A percentile compares a stretch with the other conserved stretches of the same genome.
These are phyloP conservation scores for Telfairia occidentalis DNA, from an alignment of 331 rosid genomes.

Conservation along the genomic window DNA sequence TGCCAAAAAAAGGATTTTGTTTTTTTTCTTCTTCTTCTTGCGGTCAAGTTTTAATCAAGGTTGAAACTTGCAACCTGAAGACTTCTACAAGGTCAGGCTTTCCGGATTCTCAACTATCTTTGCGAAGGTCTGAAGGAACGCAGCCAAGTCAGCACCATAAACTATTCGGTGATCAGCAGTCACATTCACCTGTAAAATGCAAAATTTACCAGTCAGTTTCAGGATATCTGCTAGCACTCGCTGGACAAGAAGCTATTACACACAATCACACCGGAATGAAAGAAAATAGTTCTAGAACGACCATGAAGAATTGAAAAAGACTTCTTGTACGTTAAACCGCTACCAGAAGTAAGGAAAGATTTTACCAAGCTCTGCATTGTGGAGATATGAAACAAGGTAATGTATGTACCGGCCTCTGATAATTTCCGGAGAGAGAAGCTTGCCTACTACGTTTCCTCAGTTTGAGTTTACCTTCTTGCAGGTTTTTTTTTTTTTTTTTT, in stretches of 20 bases:
- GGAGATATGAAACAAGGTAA: not conserved
- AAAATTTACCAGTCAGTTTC: slow-evolving; percentile 13
- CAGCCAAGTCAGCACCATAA: slow-evolving; percentile 91
- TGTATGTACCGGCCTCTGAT: not conserved
- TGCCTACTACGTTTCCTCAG: not conserved
- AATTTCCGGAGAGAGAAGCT: not conserved
- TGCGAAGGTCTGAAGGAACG: slow-evolving; percentile 73
- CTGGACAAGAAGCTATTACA: not conserved
- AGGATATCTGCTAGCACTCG: not conserved
- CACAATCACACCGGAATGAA: not conserved
- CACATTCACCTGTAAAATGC: slow-evolving; percentile 72
- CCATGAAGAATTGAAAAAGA: not conserved
- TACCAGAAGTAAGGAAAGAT: not conserved
- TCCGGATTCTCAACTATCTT: slow-evolving; percentile 76
- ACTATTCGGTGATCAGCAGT: slow-evolving; percentile 88
- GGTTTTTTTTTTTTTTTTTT: too few species aligned
- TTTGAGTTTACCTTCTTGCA: too few species aligned
- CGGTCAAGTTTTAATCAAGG: not conserved
- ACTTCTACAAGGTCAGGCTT: slow-evolving; percentile 64
- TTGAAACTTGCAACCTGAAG: slow-evolving; percentile 15
- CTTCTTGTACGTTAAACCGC: not conserved
- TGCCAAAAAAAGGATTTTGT: not conserved
- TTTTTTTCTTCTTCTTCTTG: not conserved
- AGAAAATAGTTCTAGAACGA: not conserved
- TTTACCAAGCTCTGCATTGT: not conserved